phyloP scores from a whole-genome alignment of 177 flowering plant species.

The Telopea speciosissima region DNA sequence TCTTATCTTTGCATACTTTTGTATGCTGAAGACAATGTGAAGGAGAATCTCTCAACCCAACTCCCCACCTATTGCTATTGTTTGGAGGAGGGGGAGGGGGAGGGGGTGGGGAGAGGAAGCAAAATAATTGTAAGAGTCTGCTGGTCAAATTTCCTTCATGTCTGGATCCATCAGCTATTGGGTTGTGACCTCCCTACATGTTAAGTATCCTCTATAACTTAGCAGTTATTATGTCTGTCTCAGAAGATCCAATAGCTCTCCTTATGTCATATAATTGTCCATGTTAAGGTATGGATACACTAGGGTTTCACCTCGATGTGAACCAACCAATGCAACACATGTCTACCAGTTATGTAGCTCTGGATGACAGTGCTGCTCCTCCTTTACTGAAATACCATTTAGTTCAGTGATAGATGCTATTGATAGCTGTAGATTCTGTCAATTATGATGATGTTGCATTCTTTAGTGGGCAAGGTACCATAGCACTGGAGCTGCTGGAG shows the following conservation, averaged over 20 bases:
- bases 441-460: constrained; percentile 3
- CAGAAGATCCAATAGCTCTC: no score
- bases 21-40: neutral
- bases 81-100: no score
- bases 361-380: neutral
- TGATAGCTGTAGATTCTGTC: neutral
- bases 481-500: constrained; percentile 78
- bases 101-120: neutral
- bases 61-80: no score
- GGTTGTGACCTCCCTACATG: neutral
- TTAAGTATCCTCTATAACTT: neutral
- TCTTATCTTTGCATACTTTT: neutral
- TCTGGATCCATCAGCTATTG: no score
- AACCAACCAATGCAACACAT: neutral
- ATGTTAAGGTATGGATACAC: neutral
- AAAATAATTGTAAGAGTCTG: neutral
- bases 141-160: no score
- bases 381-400: neutral
- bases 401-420: neutral
- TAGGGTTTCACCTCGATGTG: neutral
- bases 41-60: neutral
- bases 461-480: constrained; percentile 82
- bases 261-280: no score
- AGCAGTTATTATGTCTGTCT: no score
- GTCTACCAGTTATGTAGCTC: neutral